Percentiles rank a stretch among this genome's conserved stretches.
phyloP scores from a whole-genome alignment of 225 moss, liverwort and hornwort species.

The Anthoceros angustus region DNA sequence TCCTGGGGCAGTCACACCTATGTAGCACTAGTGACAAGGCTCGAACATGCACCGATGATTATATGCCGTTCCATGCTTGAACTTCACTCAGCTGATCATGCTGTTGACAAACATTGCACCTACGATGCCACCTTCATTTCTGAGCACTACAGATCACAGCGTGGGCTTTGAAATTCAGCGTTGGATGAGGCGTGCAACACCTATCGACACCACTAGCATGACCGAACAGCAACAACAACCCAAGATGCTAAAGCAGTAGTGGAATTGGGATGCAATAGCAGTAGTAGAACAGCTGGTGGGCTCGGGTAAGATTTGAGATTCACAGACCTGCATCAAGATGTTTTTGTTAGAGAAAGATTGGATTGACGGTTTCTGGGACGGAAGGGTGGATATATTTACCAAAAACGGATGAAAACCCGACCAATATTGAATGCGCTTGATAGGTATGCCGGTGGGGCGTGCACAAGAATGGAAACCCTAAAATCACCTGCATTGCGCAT shows the following conservation, averaged over 20 bases:
- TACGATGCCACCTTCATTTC: constrained; percentile 56
- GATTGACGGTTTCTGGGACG: neutral
- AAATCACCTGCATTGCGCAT: constrained; percentile 68
- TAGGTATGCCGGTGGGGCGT: constrained; percentile 51
- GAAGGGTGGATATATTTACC: constrained; percentile 23
- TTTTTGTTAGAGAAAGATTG: too few relatives aligned
- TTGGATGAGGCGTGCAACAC: constrained; percentile 4
- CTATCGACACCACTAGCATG: constrained; percentile 85
- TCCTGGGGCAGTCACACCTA: neutral
- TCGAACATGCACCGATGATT: too few relatives aligned
- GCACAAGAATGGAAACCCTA: constrained; percentile 35
- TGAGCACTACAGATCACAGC: constrained; percentile 22
- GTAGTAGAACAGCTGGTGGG: constrained; percentile 33
- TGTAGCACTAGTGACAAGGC: neutral
- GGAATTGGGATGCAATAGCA: too few relatives aligned
- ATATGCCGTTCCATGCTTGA: too few relatives aligned
- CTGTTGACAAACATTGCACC: too few relatives aligned
- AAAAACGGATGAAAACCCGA: constrained; percentile 91
- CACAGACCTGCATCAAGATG: constrained; percentile 62
- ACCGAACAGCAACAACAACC: constrained; percentile 58
- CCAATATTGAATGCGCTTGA: constrained; percentile 90
- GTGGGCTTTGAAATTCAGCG: neutral
- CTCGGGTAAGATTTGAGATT: constrained; percentile 88
- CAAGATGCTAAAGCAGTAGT: too few relatives aligned
- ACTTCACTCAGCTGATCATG: too few relatives aligned